Evolutionary conservation across 2,329 filamentous ascomycete genomes (phyloP).

Genomic region (Purpureocillium takamizusanense): DNA sequence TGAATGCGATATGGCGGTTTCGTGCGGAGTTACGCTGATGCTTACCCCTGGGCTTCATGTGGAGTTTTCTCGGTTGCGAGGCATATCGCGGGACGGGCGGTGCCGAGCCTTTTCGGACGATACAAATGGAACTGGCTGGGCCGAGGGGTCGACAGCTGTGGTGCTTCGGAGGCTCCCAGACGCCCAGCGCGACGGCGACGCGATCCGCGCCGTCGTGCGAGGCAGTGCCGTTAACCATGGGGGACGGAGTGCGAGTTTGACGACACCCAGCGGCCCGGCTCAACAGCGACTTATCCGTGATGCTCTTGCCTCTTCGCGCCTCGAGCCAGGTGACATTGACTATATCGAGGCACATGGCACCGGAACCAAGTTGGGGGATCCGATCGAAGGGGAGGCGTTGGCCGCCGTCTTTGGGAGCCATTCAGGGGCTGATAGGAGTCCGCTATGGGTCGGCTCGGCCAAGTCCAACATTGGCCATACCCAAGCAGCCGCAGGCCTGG

Average conservation of each 20-base stretch:
- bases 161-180: constrained; percentile 33
- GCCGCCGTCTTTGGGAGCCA: not conserved
- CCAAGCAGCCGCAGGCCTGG: constrained; percentile 51
- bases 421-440: not conserved
- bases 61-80: constrained; percentile 7
- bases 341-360: constrained; percentile 1
- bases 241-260: constrained; percentile 30
- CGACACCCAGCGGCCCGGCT: constrained; percentile 22
- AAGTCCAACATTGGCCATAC: constrained; percentile 59
- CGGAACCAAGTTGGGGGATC: not conserved
- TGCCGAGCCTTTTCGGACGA: constrained; percentile 25
- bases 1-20: constrained; percentile 9
- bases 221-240: constrained; percentile 26
- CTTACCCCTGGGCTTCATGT: constrained; percentile 7
- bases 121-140: constrained; percentile 9
- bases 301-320: constrained; percentile 2
- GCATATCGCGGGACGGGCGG: constrained; percentile 9
- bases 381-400: not conserved
- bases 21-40: constrained; percentile 10
- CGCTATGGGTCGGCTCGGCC: constrained; percentile 39
- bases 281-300: constrained; percentile 17
- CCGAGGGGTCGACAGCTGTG: constrained; percentile 15
- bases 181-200: constrained; percentile 31
- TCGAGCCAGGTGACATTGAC: constrained; percentile 4
- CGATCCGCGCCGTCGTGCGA: constrained; percentile 22